Evolutionary conservation across 495 filamentous ascomycete genomes (phyloP), one percentile per base, ranked within the genome.

Genomic region (Oidiodendron maius): DNA sequence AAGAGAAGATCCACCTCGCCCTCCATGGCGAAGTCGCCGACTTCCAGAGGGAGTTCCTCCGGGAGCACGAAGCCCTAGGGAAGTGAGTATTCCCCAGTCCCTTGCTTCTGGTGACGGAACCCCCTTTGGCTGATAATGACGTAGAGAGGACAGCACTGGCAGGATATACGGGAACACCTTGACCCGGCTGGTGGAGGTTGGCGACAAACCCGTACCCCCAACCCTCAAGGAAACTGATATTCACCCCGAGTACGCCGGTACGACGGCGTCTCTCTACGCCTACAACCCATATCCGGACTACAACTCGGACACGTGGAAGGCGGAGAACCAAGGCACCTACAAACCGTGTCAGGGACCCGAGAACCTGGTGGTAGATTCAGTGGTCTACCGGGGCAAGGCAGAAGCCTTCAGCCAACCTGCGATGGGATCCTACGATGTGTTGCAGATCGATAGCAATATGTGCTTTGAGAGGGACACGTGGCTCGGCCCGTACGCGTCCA

Each of bases 401-500:
- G 64, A 75, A 36, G 77, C 81, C 0, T 87, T 91, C 58, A 89
- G 89, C 0, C 81, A 87, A 8, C 77, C 89, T 13, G 74, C 82
- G 1, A 83, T 94, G 55, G 93, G 93, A 0, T 85, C 83, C 20
- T 87, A 93, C 62, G 70, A 75, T 4, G 62, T 84, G 39, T 63
- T 96, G 16, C 84, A 83, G 0, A 71, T 95, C 36, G 80, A 82
- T 41, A 76, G 86, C 41, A 82, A 93, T 59, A 68, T 96, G 37
- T 98, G 93, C 68, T 98, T 93, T 63, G 93, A 97, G 58, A 76
- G 93, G 6, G 89, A 86, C 61, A 91, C 89, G 17, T 75, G 91
- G 36, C 66, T 95, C 13, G 88, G 89, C 0, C 79, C 82, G 12
- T 98, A 97, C 59, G 91, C 91, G 0, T 72, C 83, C 46, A 77